phyloP scores from a whole-genome alignment of 1,139 yeast genomes.

The Kluyveromyces marxianus region DNA sequence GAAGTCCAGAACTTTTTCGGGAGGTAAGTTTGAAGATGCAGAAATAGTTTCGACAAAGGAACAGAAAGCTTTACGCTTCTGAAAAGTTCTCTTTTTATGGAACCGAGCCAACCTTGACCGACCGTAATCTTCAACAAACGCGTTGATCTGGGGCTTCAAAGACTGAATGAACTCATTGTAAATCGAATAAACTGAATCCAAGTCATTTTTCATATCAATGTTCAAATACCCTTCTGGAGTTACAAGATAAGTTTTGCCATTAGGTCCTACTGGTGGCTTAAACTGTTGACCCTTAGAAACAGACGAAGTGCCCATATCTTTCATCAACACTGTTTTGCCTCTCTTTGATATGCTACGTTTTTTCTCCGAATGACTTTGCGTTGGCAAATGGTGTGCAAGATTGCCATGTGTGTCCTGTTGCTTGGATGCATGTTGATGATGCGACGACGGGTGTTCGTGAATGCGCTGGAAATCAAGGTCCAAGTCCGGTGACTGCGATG shows the following conservation, averaged over 20 bases:
- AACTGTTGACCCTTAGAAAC: conserved; percentile 10
- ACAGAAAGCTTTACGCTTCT: conserved; percentile 13
- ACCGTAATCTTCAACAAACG: conserved; percentile 10
- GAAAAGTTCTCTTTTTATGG: conserved; percentile 12
- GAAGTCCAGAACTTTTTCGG: conserved; percentile 10
- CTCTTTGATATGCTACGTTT: not conserved
- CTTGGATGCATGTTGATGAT: too few relatives aligned
- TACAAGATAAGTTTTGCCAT: conserved; percentile 10
- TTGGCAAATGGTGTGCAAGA: not conserved
- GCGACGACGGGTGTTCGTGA: too few relatives aligned
- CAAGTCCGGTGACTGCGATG: not conserved
- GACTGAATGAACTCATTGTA: conserved; percentile 13
- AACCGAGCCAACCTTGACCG: conserved; percentile 10
- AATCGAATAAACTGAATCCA: conserved; percentile 11
- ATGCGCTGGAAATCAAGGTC: not conserved
- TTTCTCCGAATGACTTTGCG: not conserved
- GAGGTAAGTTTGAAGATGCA: conserved; percentile 1
- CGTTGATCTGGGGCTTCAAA: conserved; percentile 10
- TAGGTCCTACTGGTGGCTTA: conserved; percentile 9
- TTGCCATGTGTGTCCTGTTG: not conserved
- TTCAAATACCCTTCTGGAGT: conserved; percentile 10
- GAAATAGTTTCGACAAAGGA: conserved; percentile 11
- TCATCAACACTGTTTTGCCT: not conserved
- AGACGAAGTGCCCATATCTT: conserved; percentile 5
- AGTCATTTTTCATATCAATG: conserved; percentile 11